Evolutionary conservation across 805 yeast species (phyloP), one percentile per base, ranked within the genome.

Genomic region (Candida quercuum): DNA sequence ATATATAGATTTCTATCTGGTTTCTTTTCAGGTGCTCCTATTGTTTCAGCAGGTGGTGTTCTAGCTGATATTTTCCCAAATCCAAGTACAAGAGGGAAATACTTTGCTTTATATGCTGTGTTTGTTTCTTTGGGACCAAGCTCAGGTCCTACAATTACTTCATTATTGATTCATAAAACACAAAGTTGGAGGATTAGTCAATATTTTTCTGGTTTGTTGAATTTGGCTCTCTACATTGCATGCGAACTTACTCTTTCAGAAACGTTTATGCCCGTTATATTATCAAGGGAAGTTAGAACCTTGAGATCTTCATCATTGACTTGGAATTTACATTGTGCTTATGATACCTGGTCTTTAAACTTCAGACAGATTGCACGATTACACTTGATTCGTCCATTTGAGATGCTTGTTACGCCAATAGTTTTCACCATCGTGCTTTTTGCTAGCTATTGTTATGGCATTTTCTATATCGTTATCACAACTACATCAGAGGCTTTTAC

Each of bases 1-100:
- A 49, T 76, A 15, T 64, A 70, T 41, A 62, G 86, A 26, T 78
- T 78, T 52, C 71, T 78, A 41, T 66, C 76, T 13, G 85, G 85
- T 6, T 63, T 77, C 41, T 61, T 73, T 48, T 78, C 81, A 4
- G 76, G 79, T 17, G 76, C 81, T 5, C 78, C 82, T 1, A 61
- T 78, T 26, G 81, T 74, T 10, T 74, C 76, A 13, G 57, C 75
- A 3, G 83, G 84, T 5, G 83, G 82, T 19, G 50, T 46, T 19
- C 23, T 48, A 10, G 77, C 82, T 3, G 86, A 79, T 52, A 54
- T 77, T 30, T 79, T 68, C 59, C 28, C 43, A 11, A 34, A 40
- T 18, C 73, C 78, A 3, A 57, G 63, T 22, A 53, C 57, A 11
- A 64, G 86, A 51, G 86, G 82, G 22, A 56, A 60, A 38, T 78